phyloP scores from a whole-genome alignment of 176 grass and related monocot genomes.

The maize (Zea mays) region Zm-B73-REFERENCE-NAM-5.0 NC_050097.1:235661001-235661500 shows the following conservation, averaged over 20 bases:
- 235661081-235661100: not conserved
- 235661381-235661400: not conserved
- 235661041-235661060: not conserved
- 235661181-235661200: not conserved
- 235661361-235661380: not conserved
- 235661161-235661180: constrained; percentile 21
- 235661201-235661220: too few relatives aligned
- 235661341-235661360: not conserved
- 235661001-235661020: too few relatives aligned
- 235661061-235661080: not conserved
- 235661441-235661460: too few relatives aligned
- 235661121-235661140: not conserved
- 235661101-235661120: not conserved
- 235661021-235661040: not conserved
- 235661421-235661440: not conserved
- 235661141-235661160: not conserved
- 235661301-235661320: not conserved
- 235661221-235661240: not conserved
- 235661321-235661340: not conserved
- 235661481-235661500: not conserved
- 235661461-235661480: too few relatives aligned
- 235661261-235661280: not conserved
- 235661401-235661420: not conserved
- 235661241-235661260: not conserved
- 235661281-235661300: not conserved